phyloP scores from a whole-genome alignment of 352 stramenopile species.

The Pythium insidiosum region DNA sequence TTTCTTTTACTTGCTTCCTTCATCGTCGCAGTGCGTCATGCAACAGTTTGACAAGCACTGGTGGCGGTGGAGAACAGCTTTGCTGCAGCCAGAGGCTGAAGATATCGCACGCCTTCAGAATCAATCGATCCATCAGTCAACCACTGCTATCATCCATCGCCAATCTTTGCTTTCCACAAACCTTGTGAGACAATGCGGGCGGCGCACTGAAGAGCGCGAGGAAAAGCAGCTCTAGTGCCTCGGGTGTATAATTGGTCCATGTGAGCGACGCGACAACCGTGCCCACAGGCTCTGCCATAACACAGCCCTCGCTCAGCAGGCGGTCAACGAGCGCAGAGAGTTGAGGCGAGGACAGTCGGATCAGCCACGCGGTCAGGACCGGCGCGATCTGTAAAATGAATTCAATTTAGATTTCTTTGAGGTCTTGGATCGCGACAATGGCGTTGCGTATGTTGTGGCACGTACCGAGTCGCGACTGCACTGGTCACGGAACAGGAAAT shows the following conservation, averaged over 20 bases:
- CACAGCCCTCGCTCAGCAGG: slow-evolving; percentile 7
- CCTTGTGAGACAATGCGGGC: background rate
- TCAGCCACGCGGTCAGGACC: slow-evolving; percentile 8
- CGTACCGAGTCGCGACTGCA: slow-evolving; percentile 4
- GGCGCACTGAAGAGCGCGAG: slow-evolving; percentile 11
- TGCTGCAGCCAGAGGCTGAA: background rate
- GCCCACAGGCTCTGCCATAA: slow-evolving; percentile 3
- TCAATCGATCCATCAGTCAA: background rate
- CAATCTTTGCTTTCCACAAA: background rate
- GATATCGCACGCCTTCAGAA: background rate
- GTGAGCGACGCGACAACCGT: slow-evolving; percentile 10
- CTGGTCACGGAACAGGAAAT: slow-evolving; percentile 5
- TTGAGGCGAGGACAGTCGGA: slow-evolving; percentile 3
- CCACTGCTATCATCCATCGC: background rate
- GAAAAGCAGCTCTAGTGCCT: slow-evolving; percentile 12
- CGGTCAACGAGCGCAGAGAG: slow-evolving; percentile 8
- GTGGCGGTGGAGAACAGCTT: background rate
- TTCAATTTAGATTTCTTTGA: background rate
- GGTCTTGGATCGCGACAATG: background rate
- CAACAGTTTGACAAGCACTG: background rate
- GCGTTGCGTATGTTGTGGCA: background rate
- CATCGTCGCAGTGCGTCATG: background rate
- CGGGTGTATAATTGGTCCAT: slow-evolving; percentile 14
- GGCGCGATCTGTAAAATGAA: slow-evolving; percentile 4
- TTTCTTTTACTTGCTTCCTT: too few relatives aligned